Evolutionary conservation across 2,329 filamentous ascomycete species (phyloP).

Genomic region (Zymoseptoria brevis): DNA sequence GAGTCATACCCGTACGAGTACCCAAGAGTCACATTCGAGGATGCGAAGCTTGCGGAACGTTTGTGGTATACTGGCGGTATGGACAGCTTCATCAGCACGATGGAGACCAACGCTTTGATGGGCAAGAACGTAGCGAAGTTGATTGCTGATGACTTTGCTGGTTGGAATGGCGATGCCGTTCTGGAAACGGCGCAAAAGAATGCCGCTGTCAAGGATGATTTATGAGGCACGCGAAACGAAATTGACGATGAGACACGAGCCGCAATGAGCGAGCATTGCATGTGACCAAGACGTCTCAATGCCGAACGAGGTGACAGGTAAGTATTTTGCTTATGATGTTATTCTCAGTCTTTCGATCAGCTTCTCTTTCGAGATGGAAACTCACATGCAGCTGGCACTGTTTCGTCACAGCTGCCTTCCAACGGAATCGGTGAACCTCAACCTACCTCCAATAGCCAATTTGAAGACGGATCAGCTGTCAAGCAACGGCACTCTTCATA

Average conservation of each 20-base stretch:
- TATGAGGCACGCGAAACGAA: background rate
- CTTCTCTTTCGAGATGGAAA: background rate
- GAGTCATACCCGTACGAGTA: slow-evolving; percentile 76
- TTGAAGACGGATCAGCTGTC: background rate
- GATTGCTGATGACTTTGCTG: slow-evolving; percentile 45
- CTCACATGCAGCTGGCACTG: background rate
- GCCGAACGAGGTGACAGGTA: background rate
- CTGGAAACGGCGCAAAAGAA: background rate
- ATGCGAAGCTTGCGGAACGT: slow-evolving; percentile 58
- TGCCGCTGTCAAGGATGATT: background rate
- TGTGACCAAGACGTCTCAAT: background rate
- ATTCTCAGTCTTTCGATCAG: background rate
- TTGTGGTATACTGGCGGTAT: slow-evolving; percentile 65
- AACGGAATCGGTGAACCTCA: background rate
- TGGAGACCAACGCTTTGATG: slow-evolving; percentile 93
- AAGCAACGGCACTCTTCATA: background rate
- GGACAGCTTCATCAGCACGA: slow-evolving; percentile 90
- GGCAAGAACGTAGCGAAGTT: slow-evolving; percentile 75
- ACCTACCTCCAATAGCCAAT: background rate
- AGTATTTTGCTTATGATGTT: background rate
- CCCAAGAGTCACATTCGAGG: slow-evolving; percentile 83
- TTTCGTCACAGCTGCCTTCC: background rate
- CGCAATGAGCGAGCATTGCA: background rate
- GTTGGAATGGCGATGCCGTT: background rate
- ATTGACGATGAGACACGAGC: background rate